Base-by-base conservation (phyloP, 2,329 filamentous ascomycete species). In the Neofusicoccum sp. region DNA sequence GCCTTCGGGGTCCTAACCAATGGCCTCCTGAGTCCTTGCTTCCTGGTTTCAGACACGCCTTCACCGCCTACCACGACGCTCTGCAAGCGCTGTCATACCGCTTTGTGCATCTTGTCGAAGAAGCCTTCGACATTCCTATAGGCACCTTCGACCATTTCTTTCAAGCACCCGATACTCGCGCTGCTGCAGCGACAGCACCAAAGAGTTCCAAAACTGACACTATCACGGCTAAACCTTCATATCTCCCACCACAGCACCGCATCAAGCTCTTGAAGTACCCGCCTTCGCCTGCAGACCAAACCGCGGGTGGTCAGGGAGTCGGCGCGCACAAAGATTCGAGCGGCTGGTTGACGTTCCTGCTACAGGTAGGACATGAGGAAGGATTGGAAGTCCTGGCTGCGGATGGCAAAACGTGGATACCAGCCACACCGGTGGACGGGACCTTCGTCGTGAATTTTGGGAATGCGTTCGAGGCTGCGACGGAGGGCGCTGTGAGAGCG, bases 261-360 rank as follows among this genome's bases (percentile, higher is more conserved):
- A 78, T 88, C 43, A 87, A 87, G 67, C 74, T 87, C 2, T 77
- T 87, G 2, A 81, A 80, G 60, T 87, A 87, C 61, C 83, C 84
- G 3, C 74, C 76, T 16, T 67, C 74, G 29, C 2, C 54, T 61
- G 12, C 37, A 0, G 64, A 67, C 8, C 33, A 47, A 22, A 33
- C 28, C 34, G 22, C 6, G 5, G 31, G 36, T 6, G 48, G 48
- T 39, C 85, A 87, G 72, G 85, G 85, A 1, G 85, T 88, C 1
- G 86, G 85, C 0, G 82, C 86, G 0, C 85, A 88, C 73, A 87
- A 87, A 68, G 84, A 87, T 70, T 87, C 83, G 0, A 87, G 84
- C 0, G 85, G 85, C 3, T 88, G 85, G 84, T 85, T 86, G 77
- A 88, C 86, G 0, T 88, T 89, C 65, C 79, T 89, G 3, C 80